Conservation (phyloP, 2,329 filamentous ascomycete genomes). For the Ophiocordyceps polyrhachis-furcata region DNA sequence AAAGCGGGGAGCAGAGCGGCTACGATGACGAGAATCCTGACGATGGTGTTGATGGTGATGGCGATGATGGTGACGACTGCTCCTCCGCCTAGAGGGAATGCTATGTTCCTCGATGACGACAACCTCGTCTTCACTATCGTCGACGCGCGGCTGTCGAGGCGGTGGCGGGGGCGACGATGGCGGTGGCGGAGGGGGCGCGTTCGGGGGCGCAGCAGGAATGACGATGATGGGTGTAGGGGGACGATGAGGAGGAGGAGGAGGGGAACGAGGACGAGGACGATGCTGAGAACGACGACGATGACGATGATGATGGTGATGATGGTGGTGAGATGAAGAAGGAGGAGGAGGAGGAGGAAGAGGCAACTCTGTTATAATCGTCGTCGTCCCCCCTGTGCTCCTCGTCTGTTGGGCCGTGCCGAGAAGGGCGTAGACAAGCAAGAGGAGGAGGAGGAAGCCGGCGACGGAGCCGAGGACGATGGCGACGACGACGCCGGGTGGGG, state of each 20-base stretch:
- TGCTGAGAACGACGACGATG: too few species aligned
- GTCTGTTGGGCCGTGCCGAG: constrained; percentile 15
- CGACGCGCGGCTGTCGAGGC: not conserved
- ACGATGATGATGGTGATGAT: too few species aligned
- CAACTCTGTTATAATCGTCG: too few species aligned
- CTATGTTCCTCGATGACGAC: not conserved
- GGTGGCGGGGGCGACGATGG: too few species aligned
- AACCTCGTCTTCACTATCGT: not conserved
- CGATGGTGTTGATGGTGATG: constrained; percentile 1
- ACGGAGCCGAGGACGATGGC: constrained; percentile 27
- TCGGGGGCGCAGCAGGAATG: too few species aligned
- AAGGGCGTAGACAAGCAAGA: constrained; percentile 31
- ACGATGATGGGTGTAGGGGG: too few species aligned
- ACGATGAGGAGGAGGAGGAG: too few species aligned
- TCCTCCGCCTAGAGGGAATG: not conserved
- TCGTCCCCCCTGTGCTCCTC: too few species aligned
- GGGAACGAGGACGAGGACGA: too few species aligned
- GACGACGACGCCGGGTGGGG: constrained; percentile 21
- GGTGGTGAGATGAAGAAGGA: too few species aligned
- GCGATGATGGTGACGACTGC: constrained; percentile 1
- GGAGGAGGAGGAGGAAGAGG: not conserved
- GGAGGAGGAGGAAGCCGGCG: constrained; percentile 30
- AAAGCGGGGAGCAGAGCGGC: constrained; percentile 1
- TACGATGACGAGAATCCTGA: constrained; percentile 1
- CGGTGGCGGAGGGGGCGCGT: too few species aligned